phyloP scores from a whole-genome alignment of 2,329 filamentous ascomycete species.

The Xylariaceae sp. region DNA sequence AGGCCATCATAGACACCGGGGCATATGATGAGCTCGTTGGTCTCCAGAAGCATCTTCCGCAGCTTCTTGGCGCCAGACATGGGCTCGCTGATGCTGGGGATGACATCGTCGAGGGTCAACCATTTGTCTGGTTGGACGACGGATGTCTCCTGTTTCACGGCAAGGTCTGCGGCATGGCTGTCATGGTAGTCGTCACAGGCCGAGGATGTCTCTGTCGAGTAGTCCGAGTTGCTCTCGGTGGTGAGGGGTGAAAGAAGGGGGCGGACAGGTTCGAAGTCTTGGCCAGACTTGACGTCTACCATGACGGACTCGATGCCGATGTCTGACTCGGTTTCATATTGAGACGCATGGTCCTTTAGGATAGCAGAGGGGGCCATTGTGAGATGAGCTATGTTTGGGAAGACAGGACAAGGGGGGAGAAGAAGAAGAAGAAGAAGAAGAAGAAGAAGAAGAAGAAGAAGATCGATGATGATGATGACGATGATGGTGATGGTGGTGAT shows the following conservation, averaged over 20 bases:
- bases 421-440: background rate
- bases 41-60: conserved; percentile 30
- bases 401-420: background rate
- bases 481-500: no score
- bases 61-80: conserved; percentile 31
- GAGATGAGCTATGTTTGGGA: background rate
- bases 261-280: conserved; percentile 19
- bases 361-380: conserved; percentile 20
- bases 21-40: conserved; percentile 36
- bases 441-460: background rate
- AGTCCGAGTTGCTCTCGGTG: conserved; percentile 10
- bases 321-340: conserved; percentile 19
- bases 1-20: conserved; percentile 49
- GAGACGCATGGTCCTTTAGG: conserved; percentile 14
- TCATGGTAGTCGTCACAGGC: conserved; percentile 15
- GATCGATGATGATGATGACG: background rate
- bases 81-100: conserved; percentile 23
- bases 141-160: background rate
- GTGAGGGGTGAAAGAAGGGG: conserved; percentile 10
- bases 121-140: conserved; percentile 4
- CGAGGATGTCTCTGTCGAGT: conserved; percentile 12
- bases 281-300: conserved; percentile 15
- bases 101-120: conserved; percentile 22
- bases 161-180: conserved; percentile 1
- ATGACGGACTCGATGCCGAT: conserved; percentile 17